phyloP scores from a whole-genome alignment of 2,329 filamentous ascomycete species.

The Fusarium armeniacum region DNA sequence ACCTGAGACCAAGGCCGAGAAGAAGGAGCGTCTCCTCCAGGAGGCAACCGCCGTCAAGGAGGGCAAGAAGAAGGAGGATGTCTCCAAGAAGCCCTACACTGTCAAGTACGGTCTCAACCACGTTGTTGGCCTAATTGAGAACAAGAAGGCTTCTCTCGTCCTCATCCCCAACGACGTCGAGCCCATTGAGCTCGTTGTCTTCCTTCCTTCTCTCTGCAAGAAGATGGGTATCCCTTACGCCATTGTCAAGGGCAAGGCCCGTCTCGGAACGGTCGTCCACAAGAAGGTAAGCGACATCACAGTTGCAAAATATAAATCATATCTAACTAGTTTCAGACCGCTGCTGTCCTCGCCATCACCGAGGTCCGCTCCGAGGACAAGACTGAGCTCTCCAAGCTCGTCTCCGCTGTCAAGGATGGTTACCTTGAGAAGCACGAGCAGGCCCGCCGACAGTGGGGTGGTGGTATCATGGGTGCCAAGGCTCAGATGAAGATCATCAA shows the following conservation, averaged over 20 bases:
- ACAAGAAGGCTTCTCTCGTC: conserved; percentile 99
- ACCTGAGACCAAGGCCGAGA: conserved; percentile 98
- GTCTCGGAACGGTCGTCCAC: conserved; percentile 98
- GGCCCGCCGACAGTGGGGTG: conserved; percentile 94
- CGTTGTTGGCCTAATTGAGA: conserved; percentile 96
- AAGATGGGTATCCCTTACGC: conserved; percentile 99
- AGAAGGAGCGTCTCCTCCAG: conserved; percentile 99
- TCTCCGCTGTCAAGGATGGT: conserved; percentile 96
- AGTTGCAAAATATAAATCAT: too few relatives aligned
- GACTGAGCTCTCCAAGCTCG: conserved; percentile 95
- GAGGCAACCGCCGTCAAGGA: conserved; percentile 98
- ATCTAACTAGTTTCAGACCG: conserved; percentile 77
- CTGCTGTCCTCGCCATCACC: conserved; percentile 93
- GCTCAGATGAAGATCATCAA: conserved; percentile 82
- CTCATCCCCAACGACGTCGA: conserved; percentile 99
- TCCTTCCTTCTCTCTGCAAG: conserved; percentile 98
- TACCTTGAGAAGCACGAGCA: conserved; percentile 97
- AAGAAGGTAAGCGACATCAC: conserved; percentile 80
- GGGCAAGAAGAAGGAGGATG: conserved; percentile 99
- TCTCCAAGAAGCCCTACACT: conserved; percentile 99
- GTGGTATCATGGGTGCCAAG: conserved; percentile 99
- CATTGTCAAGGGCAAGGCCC: conserved; percentile 99
- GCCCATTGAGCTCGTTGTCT: conserved; percentile 99
- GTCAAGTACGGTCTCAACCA: conserved; percentile 99
- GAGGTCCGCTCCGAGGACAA: conserved; percentile 99